These are phyloP conservation scores for Fusarium denticulatum DNA, from an alignment of 2,329 filamentous ascomycete species.

Conservation along the genomic window DNA sequence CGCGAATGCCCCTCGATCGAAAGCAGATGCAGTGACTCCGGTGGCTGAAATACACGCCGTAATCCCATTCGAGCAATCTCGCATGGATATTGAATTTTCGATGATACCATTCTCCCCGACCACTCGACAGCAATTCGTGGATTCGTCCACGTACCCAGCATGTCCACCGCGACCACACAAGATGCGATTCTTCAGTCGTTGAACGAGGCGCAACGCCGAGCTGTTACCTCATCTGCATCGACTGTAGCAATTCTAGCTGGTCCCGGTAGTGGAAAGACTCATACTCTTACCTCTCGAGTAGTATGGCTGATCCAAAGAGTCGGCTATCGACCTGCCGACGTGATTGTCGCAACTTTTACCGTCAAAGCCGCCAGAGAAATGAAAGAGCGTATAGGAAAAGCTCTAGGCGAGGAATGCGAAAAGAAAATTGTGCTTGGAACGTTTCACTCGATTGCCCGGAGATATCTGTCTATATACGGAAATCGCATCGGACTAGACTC, in stretches of 20 bases:
- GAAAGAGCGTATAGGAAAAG: conserved; percentile 83
- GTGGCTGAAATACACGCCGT: background rate
- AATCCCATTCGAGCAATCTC: background rate
- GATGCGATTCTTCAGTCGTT: conserved; percentile 58
- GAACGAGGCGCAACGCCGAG: conserved; percentile 65
- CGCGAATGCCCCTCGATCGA: background rate
- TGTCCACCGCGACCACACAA: conserved; percentile 42
- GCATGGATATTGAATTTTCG: background rate
- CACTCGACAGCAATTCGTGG: conserved; percentile 29
- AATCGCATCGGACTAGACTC: conserved; percentile 82
- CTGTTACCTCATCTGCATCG: conserved; percentile 61
- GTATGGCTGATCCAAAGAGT: conserved; percentile 83
- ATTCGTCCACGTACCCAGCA: conserved; percentile 39
- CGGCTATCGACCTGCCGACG: conserved; percentile 81
- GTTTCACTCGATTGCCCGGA: conserved; percentile 90
- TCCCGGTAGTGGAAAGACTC: conserved; percentile 86
- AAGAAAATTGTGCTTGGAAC: conserved; percentile 86
- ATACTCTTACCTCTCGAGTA: conserved; percentile 91
- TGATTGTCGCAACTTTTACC: conserved; percentile 96
- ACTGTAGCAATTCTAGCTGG: conserved; percentile 75
- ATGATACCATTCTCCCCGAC: conserved; percentile 18
- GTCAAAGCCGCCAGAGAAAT: conserved; percentile 95
- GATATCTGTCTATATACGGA: conserved; percentile 86
- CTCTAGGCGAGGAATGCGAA: conserved; percentile 82
- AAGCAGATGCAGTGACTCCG: background rate